Conservation (phyloP, 208 protist species). For the Acanthamoeba healyi region DNA sequence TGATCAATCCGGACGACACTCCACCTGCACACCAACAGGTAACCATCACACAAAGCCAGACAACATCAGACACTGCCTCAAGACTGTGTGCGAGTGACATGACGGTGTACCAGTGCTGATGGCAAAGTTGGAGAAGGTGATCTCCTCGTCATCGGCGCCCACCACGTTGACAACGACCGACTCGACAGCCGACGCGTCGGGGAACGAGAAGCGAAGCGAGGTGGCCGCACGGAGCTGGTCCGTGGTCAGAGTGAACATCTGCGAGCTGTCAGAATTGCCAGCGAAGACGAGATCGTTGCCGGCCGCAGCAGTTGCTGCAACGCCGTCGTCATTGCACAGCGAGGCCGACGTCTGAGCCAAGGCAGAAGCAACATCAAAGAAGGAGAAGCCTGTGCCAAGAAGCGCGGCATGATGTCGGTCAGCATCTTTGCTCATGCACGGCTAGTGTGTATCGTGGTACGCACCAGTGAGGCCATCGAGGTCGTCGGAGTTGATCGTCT, state of each 20-base stretch:
- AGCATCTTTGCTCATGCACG: not conserved
- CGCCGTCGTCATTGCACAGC: not conserved
- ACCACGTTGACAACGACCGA: not conserved
- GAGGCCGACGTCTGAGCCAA: not conserved
- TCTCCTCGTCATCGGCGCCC: not conserved
- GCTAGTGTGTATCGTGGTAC: not conserved
- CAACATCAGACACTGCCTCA: not conserved
- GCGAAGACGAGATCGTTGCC: not conserved
- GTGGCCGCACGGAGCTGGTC: not conserved
- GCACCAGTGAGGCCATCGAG: not conserved
- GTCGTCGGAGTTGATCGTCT: not conserved
- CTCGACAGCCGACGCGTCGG: not conserved
- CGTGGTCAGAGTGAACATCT: not conserved
- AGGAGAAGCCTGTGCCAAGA: not conserved
- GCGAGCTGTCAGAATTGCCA: not conserved
- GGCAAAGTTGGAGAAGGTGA: constrained; percentile 18
- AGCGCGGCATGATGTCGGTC: not conserved
- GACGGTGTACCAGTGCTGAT: not conserved
- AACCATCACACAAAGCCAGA: not conserved
- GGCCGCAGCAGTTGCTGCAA: not conserved
- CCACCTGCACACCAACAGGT: not conserved
- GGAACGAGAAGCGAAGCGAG: not conserved
- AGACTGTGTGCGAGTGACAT: not conserved
- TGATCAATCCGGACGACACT: not conserved
- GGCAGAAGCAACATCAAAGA: not conserved